Base-by-base conservation (phyloP, 2,329 filamentous ascomycete species). In the Periconia digitata region DNA sequence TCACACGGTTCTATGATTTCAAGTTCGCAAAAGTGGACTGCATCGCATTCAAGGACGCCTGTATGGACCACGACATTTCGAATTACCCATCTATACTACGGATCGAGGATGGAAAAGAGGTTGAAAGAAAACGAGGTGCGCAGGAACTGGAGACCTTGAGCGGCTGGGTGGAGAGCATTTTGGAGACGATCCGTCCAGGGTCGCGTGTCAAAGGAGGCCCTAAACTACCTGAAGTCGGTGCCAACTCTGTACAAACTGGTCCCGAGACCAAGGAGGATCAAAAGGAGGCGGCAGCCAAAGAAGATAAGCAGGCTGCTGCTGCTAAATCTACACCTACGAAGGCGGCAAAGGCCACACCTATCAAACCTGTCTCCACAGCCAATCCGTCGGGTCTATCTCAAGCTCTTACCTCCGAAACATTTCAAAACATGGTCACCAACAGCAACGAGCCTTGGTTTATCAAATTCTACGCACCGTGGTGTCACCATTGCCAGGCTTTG, bases 401-500 rank as follows among this genome's bases (percentile, higher is more conserved):
- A 27, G 74, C 85, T 6, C 79, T 99, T 44, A 91, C 85, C 2
- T 86, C 89, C 0, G 91, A 96, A 66, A 89, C 79, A 54, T 99
- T 99, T 76, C 87, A 95, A 68, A 85, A 83, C 49, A 77, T 87
- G 32, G 92, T 99, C 40, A 95, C 90, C 3, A 88, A 86, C 69
- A 91, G 90, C 0, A 84, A 89, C 55, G 91, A 97, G 54, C 87
- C 92, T 6, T 99, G 94, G 94, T 96, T 99, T 67, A 85, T 99
- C 79, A 99, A 99, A 73, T 97, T 99, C 70, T 97, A 96, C 70
- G 92, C 90, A 16, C 95, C 94, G 6, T 97, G 92, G 94, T 99
- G 94, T 71, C 85, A 86, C 59, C 94, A 99, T 73, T 99, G 95
- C 72, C 89, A 96, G 74, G 89, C 89, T 32, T 85, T 99, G 80